A percentile compares a stretch with the other conserved stretches of the same genome.
Conservation (phyloP, 2,329 filamentous ascomycete species). For the Myrmaecium sp. region DNA sequence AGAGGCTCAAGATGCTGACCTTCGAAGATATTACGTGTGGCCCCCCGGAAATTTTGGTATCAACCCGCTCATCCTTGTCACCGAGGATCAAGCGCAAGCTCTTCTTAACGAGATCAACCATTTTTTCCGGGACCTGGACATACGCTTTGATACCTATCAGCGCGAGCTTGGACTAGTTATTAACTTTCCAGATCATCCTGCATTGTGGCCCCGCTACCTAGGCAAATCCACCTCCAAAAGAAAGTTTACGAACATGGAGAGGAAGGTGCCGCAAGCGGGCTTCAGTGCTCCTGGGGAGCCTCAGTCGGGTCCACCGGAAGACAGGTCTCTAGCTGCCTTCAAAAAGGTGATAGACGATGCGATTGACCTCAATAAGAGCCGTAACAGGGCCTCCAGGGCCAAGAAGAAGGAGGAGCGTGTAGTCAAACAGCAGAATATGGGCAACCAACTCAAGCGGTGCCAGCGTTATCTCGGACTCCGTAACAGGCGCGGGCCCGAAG, state of each 20-base stretch:
- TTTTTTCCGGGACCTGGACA: constrained; percentile 30
- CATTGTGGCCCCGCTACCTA: constrained; percentile 51
- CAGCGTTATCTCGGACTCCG: constrained; percentile 58
- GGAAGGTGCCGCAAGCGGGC: constrained; percentile 7
- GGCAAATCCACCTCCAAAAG: constrained; percentile 35
- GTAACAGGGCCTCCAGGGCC: constrained; percentile 29
- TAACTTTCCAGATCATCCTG: constrained; percentile 42
- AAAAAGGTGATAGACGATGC: constrained; percentile 36
- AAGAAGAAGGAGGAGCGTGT: constrained; percentile 34
- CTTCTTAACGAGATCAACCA: constrained; percentile 50
- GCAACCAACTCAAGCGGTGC: constrained; percentile 41
- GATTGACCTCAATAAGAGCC: constrained; percentile 32
- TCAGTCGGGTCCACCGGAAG: constrained; percentile 11
- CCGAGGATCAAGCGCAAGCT: constrained; percentile 44
- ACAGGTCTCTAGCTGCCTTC: constrained; percentile 29
- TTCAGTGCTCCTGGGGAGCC: constrained; percentile 9
- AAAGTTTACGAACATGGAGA: constrained; percentile 23
- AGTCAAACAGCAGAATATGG: constrained; percentile 34
- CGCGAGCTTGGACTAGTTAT: constrained; percentile 40
- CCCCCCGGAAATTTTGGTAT: constrained; percentile 25
- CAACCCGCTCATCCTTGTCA: constrained; percentile 48
- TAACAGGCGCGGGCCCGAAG: constrained; percentile 4
- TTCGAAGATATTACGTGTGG: constrained; percentile 53
- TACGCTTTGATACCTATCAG: constrained; percentile 41
- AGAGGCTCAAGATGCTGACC: constrained; percentile 4